Conservation (phyloP, 1,284 basidiomycete species). For the Porphyrellus sp. region DNA sequence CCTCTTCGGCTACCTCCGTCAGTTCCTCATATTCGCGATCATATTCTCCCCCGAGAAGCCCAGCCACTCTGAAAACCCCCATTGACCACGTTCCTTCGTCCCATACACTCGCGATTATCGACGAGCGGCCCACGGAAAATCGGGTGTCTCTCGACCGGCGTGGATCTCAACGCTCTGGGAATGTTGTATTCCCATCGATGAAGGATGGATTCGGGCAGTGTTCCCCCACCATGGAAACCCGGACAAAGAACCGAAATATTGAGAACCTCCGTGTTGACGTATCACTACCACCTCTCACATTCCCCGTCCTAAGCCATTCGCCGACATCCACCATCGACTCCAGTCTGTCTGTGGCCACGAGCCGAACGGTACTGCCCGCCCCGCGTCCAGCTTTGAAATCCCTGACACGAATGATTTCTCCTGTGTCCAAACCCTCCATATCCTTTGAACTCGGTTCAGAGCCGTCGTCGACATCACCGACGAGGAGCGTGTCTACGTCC, state of each 20-base stretch:
- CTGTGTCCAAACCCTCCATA: constrained; percentile 19
- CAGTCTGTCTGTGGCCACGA: neutral
- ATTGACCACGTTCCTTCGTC: constrained; percentile 18
- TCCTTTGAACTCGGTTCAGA: constrained; percentile 9
- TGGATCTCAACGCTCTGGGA: constrained; percentile 24
- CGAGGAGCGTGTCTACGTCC: constrained; percentile 10
- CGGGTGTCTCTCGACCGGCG: neutral
- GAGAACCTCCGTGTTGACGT: constrained; percentile 35
- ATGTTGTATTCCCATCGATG: constrained; percentile 26
- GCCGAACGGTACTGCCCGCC: neutral
- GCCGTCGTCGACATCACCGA: constrained; percentile 18
- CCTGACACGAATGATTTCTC: constrained; percentile 30
- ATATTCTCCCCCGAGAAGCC: constrained; percentile 38
- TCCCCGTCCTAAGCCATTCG: constrained; percentile 21
- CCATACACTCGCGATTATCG: constrained; percentile 28
- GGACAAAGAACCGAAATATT: constrained; percentile 30
- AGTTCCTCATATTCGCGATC: constrained; percentile 40
- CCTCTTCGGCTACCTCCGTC: constrained; percentile 40
- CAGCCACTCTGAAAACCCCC: constrained; percentile 31
- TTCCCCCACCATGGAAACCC: constrained; percentile 3
- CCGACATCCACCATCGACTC: constrained; percentile 15
- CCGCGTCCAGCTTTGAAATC: constrained; percentile 21
- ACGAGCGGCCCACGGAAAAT: constrained; percentile 21
- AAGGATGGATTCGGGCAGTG: constrained; percentile 8
- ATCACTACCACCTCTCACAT: constrained; percentile 16